Base-by-base conservation (phyloP, 2,329 filamentous ascomycete species). In the Macrophomina phaseolina region DNA sequence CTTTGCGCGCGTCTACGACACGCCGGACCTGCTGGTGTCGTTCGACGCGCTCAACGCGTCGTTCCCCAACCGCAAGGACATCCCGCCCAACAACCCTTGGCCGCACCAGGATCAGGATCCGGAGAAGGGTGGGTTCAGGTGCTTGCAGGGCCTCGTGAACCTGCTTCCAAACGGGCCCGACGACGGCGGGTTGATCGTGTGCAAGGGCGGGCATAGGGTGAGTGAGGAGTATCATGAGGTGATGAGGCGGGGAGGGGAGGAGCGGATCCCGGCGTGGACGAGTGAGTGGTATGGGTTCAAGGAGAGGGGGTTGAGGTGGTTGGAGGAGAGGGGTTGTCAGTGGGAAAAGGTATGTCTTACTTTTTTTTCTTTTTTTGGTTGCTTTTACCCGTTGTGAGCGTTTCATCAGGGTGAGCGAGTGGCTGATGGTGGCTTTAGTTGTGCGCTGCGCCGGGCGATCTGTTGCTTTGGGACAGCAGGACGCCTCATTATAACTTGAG, bases 391-490 rank as follows among this genome's bases (percentile, higher is more conserved):
- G 5, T 9, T 12, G 11, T 45, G 5, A 14, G 42, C 42, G 1
- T 23, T 23, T 45, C 9, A 45, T 2, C 16, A 14, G 6, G 42
- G 11, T 9, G 16, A 14, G 5, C 23, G 23, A 23, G 23, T 23
- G 23, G 23, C 23, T 23, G 23, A 23, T 23, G 23, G 23, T 23
- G 23, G 23, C 23, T 23, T 23, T 45, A 45, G 72, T 70, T 82
- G 11, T 72, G 75, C 55, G 72, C 77, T 36, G 81, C 80, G 18
- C 78, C 80, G 8, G 81, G 81, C 11, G 81, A 82, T 66, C 71
- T 83, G 68, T 74, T 83, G 4, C 72, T 83, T 7, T 82, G 81
- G 82, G 82, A 83, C 67, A 80, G 79, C 4, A 74, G 83, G 2
- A 81, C 81, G 0, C 80, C 84, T 62, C 83, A 85, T 70, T 84